Conservation (phyloP, 768 basidiomycete species). For the Agaricus blazei region DNA sequence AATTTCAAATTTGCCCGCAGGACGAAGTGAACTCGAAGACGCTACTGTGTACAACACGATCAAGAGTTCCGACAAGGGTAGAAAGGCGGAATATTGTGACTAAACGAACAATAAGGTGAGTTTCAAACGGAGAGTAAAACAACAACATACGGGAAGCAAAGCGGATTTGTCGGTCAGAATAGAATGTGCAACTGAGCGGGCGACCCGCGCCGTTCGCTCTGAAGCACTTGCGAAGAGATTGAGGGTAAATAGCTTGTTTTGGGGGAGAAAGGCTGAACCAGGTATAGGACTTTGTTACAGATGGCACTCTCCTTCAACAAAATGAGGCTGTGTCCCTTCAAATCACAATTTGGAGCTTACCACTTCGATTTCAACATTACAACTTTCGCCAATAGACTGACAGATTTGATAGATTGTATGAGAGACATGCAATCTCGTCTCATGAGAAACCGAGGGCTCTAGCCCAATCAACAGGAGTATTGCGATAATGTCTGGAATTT, state of each 20-base stretch:
- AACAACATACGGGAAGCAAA: slow-evolving; percentile 19
- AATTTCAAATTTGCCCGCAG: slow-evolving; percentile 46
- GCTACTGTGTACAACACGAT: slow-evolving; percentile 39
- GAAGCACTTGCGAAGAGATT: slow-evolving; percentile 48
- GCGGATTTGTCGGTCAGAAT: slow-evolving; percentile 30
- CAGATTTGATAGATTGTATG: slow-evolving; percentile 44
- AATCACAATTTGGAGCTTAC: slow-evolving; percentile 18
- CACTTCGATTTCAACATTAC: slow-evolving; percentile 18
- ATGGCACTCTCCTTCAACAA: slow-evolving; percentile 39
- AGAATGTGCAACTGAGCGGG: slow-evolving; percentile 50
- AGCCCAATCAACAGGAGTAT: slow-evolving; percentile 51
- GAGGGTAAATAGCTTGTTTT: slow-evolving; percentile 47
- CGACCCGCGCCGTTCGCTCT: slow-evolving; percentile 46
- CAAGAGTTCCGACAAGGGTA: slow-evolving; percentile 37
- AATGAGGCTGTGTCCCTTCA: neutral
- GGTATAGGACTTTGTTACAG: slow-evolving; percentile 38
- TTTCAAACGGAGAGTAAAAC: neutral
- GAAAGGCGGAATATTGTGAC: slow-evolving; percentile 38
- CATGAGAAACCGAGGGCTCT: slow-evolving; percentile 42
- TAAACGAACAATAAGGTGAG: slow-evolving; percentile 17
- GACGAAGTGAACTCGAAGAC: slow-evolving; percentile 28
- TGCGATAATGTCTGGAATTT: slow-evolving; percentile 45
- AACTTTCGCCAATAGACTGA: slow-evolving; percentile 29
- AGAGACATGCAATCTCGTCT: slow-evolving; percentile 42
- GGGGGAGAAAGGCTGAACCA: slow-evolving; percentile 33